Base-by-base conservation (phyloP, 2,329 filamentous ascomycete species). In the Aspergillus tanneri region DNA sequence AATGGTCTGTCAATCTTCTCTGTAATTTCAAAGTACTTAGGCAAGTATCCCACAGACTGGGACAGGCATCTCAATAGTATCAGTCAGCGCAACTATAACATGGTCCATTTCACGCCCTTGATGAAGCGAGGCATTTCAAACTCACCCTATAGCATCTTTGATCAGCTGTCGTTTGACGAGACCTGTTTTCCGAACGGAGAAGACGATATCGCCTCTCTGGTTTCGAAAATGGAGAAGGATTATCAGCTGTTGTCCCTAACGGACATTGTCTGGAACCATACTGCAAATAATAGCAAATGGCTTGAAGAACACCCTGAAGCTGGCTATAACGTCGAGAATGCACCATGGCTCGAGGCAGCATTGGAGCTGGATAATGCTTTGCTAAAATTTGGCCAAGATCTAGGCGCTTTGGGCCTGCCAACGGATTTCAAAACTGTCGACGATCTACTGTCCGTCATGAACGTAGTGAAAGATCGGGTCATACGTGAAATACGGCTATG, bases 231-330 rank as follows among this genome's bases (percentile, higher is more conserved):
- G 79, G 88, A 96, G 70, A 79, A 85, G 43, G 85, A 95, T 43
- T 85, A 95, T 68, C 88, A 88, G 2, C 76, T 99, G 45, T 77
- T 99, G 47, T 90, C 88, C 53, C 72, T 99, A 73, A 96, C 92
- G 1, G 93, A 99, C 67, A 92, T 99, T 53, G 95, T 99, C 36
- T 90, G 93, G 77, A 99, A 99, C 65, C 93, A 99, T 73, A 99
- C 93, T 3, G 92, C 93, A 5, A 83, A 96, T 74, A 97, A 97
- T 72, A 95, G 88, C 71, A 82, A 86, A 61, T 99, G 93, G 93
- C 80, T 99, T 9, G 80, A 95, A 65, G 87, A 95, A 51, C 92
- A 99, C 64, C 93, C 95, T 0, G 93, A 99, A 60, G 87, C 90
- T 36, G 93, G 93, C 12, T 99, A 99, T 78, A 99, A 95, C 67